These are phyloP conservation scores for Cercospora beticola DNA, from an alignment of 2,329 filamentous ascomycete genomes.

Conservation along the genomic window DNA sequence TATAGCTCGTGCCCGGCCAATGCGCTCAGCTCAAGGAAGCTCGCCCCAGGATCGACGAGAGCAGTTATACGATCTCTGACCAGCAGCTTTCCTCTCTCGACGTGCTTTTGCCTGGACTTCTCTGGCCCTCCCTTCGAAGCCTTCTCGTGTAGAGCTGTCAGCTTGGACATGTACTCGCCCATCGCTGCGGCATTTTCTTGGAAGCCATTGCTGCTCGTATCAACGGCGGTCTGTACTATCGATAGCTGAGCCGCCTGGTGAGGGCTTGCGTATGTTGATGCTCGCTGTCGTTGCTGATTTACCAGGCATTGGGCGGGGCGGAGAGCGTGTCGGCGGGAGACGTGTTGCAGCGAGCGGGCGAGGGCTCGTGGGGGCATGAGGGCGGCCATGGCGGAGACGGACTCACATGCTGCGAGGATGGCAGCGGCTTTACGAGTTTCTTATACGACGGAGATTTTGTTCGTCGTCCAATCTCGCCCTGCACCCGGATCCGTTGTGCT, in stretches of 20 bases:
- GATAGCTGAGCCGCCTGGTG: constrained; percentile 84
- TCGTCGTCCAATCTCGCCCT: background rate
- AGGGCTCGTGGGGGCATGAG: constrained; percentile 17
- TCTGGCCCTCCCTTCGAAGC: constrained; percentile 70
- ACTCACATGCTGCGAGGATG: constrained; percentile 11
- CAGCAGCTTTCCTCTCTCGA: constrained; percentile 89
- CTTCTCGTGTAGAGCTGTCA: constrained; percentile 68
- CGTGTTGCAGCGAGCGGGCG: constrained; percentile 19
- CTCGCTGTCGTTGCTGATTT: constrained; percentile 39
- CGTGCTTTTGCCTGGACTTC: constrained; percentile 83
- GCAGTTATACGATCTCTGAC: constrained; percentile 85
- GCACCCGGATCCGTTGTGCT: background rate
- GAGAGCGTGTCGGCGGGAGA: constrained; percentile 18
- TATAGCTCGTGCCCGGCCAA: constrained; percentile 86
- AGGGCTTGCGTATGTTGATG: constrained; percentile 76
- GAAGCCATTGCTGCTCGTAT: constrained; percentile 75
- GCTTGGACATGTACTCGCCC: constrained; percentile 66
- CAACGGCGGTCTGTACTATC: constrained; percentile 71
- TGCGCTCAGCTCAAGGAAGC: constrained; percentile 91
- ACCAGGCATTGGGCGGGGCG: constrained; percentile 20
- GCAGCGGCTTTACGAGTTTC: constrained; percentile 5
- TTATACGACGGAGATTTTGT: background rate
- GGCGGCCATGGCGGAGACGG: constrained; percentile 19
- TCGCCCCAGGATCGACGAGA: constrained; percentile 82
- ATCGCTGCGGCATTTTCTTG: constrained; percentile 78